Evolutionary conservation across 257 asterid genomes (phyloP), one percentile per base, ranked within the genome.

Genomic region (Solanum tarijense): DNA sequence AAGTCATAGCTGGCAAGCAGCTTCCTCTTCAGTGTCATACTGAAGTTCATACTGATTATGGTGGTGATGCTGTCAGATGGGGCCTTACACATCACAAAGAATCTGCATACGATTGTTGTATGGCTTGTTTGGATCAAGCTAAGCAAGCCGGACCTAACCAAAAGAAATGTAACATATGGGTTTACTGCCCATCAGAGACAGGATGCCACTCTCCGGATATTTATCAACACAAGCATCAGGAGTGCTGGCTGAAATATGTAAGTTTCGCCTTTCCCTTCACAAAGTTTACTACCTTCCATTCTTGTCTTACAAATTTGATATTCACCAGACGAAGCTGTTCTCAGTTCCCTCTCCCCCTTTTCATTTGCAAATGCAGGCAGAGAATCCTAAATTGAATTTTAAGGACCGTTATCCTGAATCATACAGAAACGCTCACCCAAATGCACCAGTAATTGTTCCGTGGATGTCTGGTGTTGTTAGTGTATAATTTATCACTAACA

Each of bases 201-300:
- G 99, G 99, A 34, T 97, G 99, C 92, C 88, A 90, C 93, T 96
- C 98, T 86, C 99, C 98, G n/a, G 99, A 97, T 89, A 92, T 94
- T 46, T 97, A 96, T 83, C 87, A 93, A 85, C 99, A 96, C 91
- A 94, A 95, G 89, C 92, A 95, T 84, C 94, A 90, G 62, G 99
- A 97, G 84, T 97, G 99, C 93, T 97, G 99, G 99, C 94, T 97
- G 25, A 97, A 97, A 96, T 91, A 93, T 86, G 99, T 96, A 89
- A 94, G 96, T 86, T 86, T 69, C 7, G 25, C 20, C 65, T 2
- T 60, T 87, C n/a, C 9, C 76, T 11, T 58, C 39, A 23, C 65
- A 43, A 78, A 32, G 31, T 74, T 69, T 32, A 38, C 5, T 82
- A 27, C 14, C 29, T 46, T 2, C 31, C 10, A 1, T 23, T 31